Conservation (phyloP, 768 basidiomycete species). For the Phylloporus arenicola region DNA sequence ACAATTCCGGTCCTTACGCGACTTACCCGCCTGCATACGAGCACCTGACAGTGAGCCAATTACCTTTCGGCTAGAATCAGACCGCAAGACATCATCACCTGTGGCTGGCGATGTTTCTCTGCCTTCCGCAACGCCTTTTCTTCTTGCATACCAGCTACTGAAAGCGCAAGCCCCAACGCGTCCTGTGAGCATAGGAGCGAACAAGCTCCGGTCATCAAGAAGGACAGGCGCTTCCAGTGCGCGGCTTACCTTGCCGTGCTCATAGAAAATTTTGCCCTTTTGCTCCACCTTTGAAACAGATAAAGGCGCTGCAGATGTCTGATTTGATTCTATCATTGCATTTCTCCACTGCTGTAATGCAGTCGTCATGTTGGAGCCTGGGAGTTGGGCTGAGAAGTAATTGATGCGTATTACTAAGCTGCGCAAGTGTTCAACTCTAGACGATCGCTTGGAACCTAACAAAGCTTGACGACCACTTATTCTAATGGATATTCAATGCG, state of each 20-base stretch:
- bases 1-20: constrained; percentile 21
- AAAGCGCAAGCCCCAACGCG: constrained; percentile 41
- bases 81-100: constrained; percentile 27
- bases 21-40: constrained; percentile 22
- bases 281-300: constrained; percentile 22
- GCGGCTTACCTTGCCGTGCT: constrained; percentile 30
- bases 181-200: constrained; percentile 33
- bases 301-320: constrained; percentile 16
- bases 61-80: constrained; percentile 14
- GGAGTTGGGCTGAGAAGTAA: constrained; percentile 1
- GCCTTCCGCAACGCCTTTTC: constrained; percentile 37
- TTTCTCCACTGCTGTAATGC: constrained; percentile 6
- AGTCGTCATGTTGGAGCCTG: constrained; percentile 17
- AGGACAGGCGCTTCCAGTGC: constrained; percentile 8
- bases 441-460: constrained; percentile 18
- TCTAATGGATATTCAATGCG: constrained; percentile 6
- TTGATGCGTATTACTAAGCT: constrained; percentile 4
- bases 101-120: constrained; percentile 36
- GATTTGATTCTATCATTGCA: constrained; percentile 27
- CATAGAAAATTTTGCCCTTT: constrained; percentile 25
- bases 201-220: constrained; percentile 20
- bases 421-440: constrained; percentile 10
- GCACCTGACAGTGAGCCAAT: constrained; percentile 13
- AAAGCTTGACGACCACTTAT: constrained; percentile 15
- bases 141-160: constrained; percentile 44